phyloP scores from a whole-genome alignment of 2,329 filamentous ascomycete species.

The Teratosphaeria pseudoeucalypti region DNA sequence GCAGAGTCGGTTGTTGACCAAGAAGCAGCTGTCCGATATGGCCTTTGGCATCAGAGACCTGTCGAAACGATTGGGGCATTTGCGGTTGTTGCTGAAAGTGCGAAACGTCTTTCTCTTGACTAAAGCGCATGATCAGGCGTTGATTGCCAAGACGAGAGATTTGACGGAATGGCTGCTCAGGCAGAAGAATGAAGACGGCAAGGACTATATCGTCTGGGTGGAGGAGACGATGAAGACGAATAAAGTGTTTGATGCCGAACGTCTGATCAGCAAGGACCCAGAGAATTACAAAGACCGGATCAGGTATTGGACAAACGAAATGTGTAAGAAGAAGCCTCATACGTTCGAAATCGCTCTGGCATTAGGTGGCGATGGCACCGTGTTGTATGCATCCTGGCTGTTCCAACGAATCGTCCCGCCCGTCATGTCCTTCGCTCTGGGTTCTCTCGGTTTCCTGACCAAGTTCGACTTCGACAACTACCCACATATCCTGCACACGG shows the following conservation, averaged over 20 bases:
- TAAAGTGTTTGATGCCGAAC: conserved; percentile 61
- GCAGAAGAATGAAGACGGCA: conserved; percentile 51
- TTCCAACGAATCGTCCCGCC: conserved; percentile 94
- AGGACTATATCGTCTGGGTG: conserved; percentile 65
- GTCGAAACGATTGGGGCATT: conserved; percentile 72
- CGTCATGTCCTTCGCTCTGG: conserved; percentile 80
- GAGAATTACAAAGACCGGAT: conserved; percentile 47
- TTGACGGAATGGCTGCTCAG: conserved; percentile 67
- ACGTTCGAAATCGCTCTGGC: conserved; percentile 91
- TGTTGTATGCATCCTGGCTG: conserved; percentile 90
- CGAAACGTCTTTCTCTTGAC: conserved; percentile 78
- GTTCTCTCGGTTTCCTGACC: conserved; percentile 87
- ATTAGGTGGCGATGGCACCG: conserved; percentile 76
- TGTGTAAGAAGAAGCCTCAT: conserved; percentile 69
- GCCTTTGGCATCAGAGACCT: conserved; percentile 89
- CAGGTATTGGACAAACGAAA: conserved; percentile 71
- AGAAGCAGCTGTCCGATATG: conserved; percentile 93
- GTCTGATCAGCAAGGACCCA: conserved; percentile 54
- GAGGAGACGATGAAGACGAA: conserved; percentile 65
- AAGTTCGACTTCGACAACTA: conserved; percentile 87
- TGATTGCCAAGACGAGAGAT: conserved; percentile 68
- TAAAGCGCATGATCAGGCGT: conserved; percentile 76
- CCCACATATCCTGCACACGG: conserved; percentile 54
- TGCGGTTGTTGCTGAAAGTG: conserved; percentile 72
- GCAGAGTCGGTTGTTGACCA: conserved; percentile 72